These are phyloP conservation scores for Oldenlandia corymbosa DNA, from an alignment of 257 asterid species.

Conservation along the genomic window DNA sequence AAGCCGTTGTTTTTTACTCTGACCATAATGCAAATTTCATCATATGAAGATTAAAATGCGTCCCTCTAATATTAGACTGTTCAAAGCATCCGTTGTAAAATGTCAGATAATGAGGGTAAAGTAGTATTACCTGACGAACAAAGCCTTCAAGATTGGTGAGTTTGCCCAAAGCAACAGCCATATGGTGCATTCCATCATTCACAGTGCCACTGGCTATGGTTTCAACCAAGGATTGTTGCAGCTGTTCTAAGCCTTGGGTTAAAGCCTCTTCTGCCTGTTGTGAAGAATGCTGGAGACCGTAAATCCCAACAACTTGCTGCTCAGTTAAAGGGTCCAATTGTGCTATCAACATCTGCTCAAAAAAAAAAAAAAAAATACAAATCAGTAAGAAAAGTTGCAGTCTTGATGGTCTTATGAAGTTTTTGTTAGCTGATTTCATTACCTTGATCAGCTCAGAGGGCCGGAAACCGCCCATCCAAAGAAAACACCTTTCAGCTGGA, in stretches of 20 bases:
- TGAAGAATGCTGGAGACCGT: conserved; percentile 78
- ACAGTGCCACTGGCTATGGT: conserved; percentile 53
- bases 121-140: conserved; percentile 90
- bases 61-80: no score
- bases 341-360: conserved; percentile 54
- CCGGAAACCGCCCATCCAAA: conserved; percentile 93
- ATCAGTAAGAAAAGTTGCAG: no score
- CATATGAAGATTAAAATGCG: background rate
- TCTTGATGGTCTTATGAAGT: no score
- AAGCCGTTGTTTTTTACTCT: conserved; percentile 11
- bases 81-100: no score
- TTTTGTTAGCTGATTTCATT: no score
- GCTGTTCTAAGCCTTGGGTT: conserved; percentile 81
- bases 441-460: conserved; percentile 95
- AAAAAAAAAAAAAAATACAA: no score
- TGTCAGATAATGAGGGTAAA: no score
- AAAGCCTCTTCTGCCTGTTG: conserved; percentile 97
- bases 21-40: background rate
- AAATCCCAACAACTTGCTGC: conserved; percentile 84
- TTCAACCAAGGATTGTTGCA: conserved; percentile 71
- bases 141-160: conserved; percentile 85
- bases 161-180: conserved; percentile 86
- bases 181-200: conserved; percentile 75
- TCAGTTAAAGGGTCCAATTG: conserved; percentile 86
- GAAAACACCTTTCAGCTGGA: conserved; percentile 82